A percentile compares a stretch with the other conserved stretches of the same genome.
phyloP scores from a whole-genome alignment of 2,329 filamentous ascomycete species.

The Arthrobotrys sinensis region DNA sequence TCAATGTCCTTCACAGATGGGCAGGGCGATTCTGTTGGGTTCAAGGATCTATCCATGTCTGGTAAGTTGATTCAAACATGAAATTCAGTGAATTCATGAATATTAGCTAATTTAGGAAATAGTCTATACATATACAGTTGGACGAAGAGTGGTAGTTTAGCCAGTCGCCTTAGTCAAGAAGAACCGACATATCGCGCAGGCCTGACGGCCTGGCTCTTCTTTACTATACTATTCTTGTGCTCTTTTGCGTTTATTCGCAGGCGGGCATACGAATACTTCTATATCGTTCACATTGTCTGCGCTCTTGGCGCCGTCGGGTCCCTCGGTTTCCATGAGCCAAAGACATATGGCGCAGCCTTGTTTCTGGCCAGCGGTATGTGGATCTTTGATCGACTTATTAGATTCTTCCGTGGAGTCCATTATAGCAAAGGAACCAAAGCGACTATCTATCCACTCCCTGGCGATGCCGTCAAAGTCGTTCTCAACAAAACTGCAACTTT shows the following conservation, averaged over 20 bases:
- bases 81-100: not conserved
- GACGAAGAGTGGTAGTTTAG: constrained; percentile 9
- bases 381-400: constrained; percentile 71
- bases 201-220: constrained; percentile 62
- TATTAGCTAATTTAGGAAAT: not conserved
- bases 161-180: constrained; percentile 8
- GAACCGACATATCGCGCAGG: constrained; percentile 42
- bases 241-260: constrained; percentile 68
- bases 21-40: constrained; percentile 63
- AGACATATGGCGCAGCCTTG: constrained; percentile 69
- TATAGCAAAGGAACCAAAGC: constrained; percentile 72
- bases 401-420: constrained; percentile 69
- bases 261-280: constrained; percentile 73
- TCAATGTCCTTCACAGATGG: constrained; percentile 73
- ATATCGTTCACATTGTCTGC: constrained; percentile 71
- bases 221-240: constrained; percentile 69
- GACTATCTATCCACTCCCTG: constrained; percentile 72
- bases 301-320: constrained; percentile 71
- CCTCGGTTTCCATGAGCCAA: constrained; percentile 72
- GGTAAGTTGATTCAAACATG: constrained; percentile 41
- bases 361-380: constrained; percentile 70
- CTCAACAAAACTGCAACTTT: constrained; percentile 70
- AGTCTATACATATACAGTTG: constrained; percentile 44
- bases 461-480: constrained; percentile 73
- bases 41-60: constrained; percentile 62